Evolutionary conservation across 495 filamentous ascomycete genomes (phyloP).

Genomic region (Lasiosphaeria ovina): DNA sequence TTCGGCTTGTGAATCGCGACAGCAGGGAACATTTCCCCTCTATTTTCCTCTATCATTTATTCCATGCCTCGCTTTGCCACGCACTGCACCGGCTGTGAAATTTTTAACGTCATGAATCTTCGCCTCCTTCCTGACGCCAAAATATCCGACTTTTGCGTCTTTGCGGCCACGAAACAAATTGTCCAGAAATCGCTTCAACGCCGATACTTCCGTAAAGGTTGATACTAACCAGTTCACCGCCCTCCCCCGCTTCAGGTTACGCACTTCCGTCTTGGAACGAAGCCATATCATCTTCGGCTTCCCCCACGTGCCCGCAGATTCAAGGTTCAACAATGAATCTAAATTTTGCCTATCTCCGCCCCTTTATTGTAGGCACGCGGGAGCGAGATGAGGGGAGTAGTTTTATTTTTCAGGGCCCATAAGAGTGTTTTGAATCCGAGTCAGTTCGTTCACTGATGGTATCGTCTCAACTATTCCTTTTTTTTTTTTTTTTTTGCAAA

Average conservation of each 20-base stretch:
- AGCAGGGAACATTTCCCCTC: conserved; percentile 3
- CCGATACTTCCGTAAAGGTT: too few relatives aligned
- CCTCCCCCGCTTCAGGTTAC: neutral
- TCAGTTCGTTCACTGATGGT: too few relatives aligned
- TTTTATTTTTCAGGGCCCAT: neutral
- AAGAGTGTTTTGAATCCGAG: neutral
- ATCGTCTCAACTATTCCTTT: too few relatives aligned
- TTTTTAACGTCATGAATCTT: neutral
- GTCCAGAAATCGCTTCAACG: too few relatives aligned
- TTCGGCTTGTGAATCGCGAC: conserved; percentile 14
- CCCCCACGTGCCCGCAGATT: neutral
- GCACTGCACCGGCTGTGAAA: neutral
- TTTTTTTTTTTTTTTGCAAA: too few relatives aligned
- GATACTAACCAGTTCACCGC: too few relatives aligned
- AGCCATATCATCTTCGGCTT: neutral
- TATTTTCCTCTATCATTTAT: neutral
- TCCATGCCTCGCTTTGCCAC: neutral
- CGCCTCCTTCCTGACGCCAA: too few relatives aligned
- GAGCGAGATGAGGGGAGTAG: neutral
- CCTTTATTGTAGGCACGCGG: neutral
- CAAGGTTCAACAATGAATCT: conserved; percentile 7
- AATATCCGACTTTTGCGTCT: too few relatives aligned
- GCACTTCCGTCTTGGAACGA: neutral
- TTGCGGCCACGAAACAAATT: too few relatives aligned
- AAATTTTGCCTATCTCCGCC: neutral